Evolutionary conservation across 208 protist genomes (phyloP).

Genomic region (Wallacemonas sp.): DNA sequence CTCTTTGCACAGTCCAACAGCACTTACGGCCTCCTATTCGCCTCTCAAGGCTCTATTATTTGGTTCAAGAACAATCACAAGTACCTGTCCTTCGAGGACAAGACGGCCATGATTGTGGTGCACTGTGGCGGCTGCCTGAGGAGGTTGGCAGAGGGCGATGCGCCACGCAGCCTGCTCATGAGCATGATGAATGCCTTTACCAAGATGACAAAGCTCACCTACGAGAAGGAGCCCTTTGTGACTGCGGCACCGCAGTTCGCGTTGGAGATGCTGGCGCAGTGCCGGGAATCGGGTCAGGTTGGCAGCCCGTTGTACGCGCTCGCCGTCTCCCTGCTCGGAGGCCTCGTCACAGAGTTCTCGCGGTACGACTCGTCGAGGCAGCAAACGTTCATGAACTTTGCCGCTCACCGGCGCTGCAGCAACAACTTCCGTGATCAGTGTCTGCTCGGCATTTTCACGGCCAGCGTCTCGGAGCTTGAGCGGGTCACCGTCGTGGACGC

Average conservation of each 20-base stretch:
- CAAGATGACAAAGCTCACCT: conserved; percentile 71
- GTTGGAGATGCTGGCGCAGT: conserved; percentile 47
- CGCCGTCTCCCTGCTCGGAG: conserved; percentile 56
- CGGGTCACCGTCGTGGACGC: conserved; percentile 7
- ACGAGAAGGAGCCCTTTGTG: conserved; percentile 63
- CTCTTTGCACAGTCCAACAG: conserved; percentile 70
- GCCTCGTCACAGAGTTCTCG: conserved; percentile 65
- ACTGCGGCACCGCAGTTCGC: conserved; percentile 47
- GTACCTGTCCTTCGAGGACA: conserved; percentile 41
- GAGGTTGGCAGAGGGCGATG: conserved; percentile 51
- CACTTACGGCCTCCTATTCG: conserved; percentile 81
- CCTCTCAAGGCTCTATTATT: conserved; percentile 61
- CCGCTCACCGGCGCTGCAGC: conserved; percentile 72
- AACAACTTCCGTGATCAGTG: conserved; percentile 78
- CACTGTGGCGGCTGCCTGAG: conserved; percentile 71
- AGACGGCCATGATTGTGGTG: conserved; percentile 50
- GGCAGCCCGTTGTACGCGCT: conserved; percentile 29
- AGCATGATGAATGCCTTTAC: conserved; percentile 57
- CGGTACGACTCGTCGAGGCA: conserved; percentile 70
- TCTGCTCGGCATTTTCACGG: conserved; percentile 63
- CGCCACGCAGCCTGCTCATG: conserved; percentile 64
- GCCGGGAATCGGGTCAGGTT: conserved; percentile 22
- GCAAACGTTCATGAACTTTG: conserved; percentile 75
- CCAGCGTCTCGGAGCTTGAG: conserved; percentile 49
- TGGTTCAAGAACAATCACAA: conserved; percentile 69